Percentiles rank a stretch among this genome's conserved stretches.
phyloP scores from a whole-genome alignment of 495 filamentous ascomycete species.

The Glonium stellatum region DNA sequence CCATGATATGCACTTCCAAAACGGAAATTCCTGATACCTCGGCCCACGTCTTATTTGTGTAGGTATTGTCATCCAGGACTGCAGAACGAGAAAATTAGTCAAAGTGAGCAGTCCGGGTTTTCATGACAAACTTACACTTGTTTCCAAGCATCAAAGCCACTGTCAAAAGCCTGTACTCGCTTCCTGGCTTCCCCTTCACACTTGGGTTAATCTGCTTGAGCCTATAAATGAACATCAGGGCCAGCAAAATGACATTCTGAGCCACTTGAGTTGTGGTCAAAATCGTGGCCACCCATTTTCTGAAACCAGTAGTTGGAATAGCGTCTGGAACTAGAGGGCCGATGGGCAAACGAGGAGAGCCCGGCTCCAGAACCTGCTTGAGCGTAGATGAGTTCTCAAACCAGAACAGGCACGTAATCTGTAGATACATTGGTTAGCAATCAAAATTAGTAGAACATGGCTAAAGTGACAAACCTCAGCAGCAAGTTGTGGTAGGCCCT shows the following conservation, averaged over 20 bases:
- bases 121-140: conserved; percentile 61
- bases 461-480: conserved; percentile 23
- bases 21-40: conserved; percentile 95
- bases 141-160: conserved; percentile 98
- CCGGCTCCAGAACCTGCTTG: conserved; percentile 60
- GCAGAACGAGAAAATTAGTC: neutral
- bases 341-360: conserved; percentile 42
- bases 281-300: conserved; percentile 89
- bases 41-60: conserved; percentile 99
- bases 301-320: conserved; percentile 68
- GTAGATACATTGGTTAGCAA: conserved; percentile 3
- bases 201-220: conserved; percentile 81
- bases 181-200: conserved; percentile 84
- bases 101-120: neutral
- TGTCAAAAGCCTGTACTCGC: conserved; percentile 90
- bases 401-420: conserved; percentile 98
- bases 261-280: conserved; percentile 94
- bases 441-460: neutral
- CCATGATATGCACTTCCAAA: conserved; percentile 96
- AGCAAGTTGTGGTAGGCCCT: conserved; percentile 26
- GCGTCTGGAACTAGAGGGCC: conserved; percentile 60
- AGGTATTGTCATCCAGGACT: conserved; percentile 98
- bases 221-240: conserved; percentile 86
- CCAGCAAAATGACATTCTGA: conserved; percentile 88
- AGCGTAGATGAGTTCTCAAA: conserved; percentile 83